These are phyloP conservation scores for Ascochyta koolunga DNA, from an alignment of 2,329 filamentous ascomycete genomes.

Conservation along the genomic window DNA sequence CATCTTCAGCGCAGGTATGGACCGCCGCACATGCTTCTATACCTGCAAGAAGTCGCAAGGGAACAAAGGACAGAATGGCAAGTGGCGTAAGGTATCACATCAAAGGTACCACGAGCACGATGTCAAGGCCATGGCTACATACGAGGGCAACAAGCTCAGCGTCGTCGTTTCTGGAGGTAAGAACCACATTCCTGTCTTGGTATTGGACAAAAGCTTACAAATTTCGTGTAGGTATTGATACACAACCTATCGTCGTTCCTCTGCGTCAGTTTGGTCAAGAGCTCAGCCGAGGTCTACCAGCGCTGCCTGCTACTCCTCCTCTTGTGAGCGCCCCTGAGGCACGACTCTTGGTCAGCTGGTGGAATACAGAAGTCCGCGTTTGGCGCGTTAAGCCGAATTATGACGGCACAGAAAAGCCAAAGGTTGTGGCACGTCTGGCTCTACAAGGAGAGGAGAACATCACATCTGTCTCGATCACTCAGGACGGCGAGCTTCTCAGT, in stretches of 20 bases:
- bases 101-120: conserved; percentile 90
- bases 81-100: conserved; percentile 85
- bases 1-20: conserved; percentile 90
- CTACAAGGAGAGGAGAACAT: conserved; percentile 76
- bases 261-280: conserved; percentile 78
- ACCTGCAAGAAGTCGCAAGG: conserved; percentile 51
- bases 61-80: conserved; percentile 50
- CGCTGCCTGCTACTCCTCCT: conserved; percentile 78
- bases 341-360: conserved; percentile 86
- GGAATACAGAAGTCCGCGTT: conserved; percentile 84
- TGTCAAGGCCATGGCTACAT: conserved; percentile 91
- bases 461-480: conserved; percentile 73
- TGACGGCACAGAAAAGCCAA: conserved; percentile 52
- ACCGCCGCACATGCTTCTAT: conserved; percentile 84
- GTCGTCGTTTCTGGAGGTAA: conserved; percentile 89
- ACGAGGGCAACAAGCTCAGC: conserved; percentile 82
- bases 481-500: conserved; percentile 74
- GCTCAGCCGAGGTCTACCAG: conserved; percentile 80
- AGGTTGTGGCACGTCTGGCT: conserved; percentile 48
- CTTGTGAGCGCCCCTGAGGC: conserved; percentile 74
- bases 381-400: conserved; percentile 69
- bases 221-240: conserved; percentile 72
- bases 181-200: conserved; percentile 27
- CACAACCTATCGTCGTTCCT: conserved; percentile 80
- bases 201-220: not conserved